phyloP scores from a whole-genome alignment of 306 rosid species.

The Carpinus viminea region DNA sequence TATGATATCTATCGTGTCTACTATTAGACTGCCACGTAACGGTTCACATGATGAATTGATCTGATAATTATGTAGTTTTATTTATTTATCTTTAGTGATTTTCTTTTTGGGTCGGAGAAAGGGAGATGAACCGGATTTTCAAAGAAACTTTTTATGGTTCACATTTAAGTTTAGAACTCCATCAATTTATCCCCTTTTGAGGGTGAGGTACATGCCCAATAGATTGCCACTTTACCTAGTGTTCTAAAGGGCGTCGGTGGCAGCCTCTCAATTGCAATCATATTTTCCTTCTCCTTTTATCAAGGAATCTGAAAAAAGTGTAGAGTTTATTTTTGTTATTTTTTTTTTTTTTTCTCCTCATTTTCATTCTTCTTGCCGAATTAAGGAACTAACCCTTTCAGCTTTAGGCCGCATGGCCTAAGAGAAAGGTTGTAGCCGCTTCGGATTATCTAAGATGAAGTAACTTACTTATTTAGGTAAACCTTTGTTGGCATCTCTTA shows the following conservation, averaged over 20 bases:
- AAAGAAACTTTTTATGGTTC: too few relatives aligned
- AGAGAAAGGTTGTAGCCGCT: too few relatives aligned
- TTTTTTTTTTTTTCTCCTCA: constrained; percentile 12
- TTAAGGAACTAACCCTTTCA: constrained; percentile 16
- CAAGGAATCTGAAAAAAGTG: constrained; percentile 25
- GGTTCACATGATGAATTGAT: too few relatives aligned
- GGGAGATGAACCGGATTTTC: not conserved
- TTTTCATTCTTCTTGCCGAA: constrained; percentile 20
- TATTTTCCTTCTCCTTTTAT: not conserved
- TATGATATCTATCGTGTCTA: too few relatives aligned
- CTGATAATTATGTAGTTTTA: not conserved
- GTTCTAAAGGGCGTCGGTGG: not conserved
- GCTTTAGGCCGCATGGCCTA: too few relatives aligned
- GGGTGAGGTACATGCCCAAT: not conserved
- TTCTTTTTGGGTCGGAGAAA: not conserved
- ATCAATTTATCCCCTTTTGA: not conserved
- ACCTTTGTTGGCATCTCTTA: too few relatives aligned
- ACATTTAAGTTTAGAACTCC: not conserved
- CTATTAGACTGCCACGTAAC: accelerated
- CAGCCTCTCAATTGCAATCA: not conserved
- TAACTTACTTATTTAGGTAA: too few relatives aligned
- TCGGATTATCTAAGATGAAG: too few relatives aligned
- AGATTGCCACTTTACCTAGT: constrained; percentile 2
- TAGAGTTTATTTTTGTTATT: not conserved
- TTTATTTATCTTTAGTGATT: not conserved